Evolutionary conservation across 371 early-diverging fungal genomes (phyloP), one percentile per base, ranked within the genome.

Genomic region (Chytridium lagenaria): DNA sequence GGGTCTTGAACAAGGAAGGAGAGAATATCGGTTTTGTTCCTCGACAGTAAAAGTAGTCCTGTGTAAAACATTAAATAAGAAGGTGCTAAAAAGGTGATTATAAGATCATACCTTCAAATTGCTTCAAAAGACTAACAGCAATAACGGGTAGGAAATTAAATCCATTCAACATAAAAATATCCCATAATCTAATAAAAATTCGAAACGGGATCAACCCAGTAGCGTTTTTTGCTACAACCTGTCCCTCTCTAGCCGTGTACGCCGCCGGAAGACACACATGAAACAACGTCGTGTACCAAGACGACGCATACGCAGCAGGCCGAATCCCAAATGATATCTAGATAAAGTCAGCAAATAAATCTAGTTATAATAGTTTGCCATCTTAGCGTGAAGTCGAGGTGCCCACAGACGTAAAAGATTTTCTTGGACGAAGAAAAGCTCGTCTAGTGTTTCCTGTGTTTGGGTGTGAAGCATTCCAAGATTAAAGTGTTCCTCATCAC

Each of bases 171-270:
- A 74, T 63, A 23, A 74, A 19, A 1, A 74, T 23, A 37, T 74
- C 75, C 75, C 75, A 74, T 12, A 68, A 19, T 1, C 75, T 36
- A 26, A 74, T 61, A 0, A 70, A 7, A 0, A 74, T 38, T 5
- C 72, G 39, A 64, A 74, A 74, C 31, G 75, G 75, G 0, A 74
- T 7, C 33, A 74, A 28, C 26, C 73, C 73, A 19, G 22, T 30
- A 59, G 22, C 12, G 5, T 31, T 50, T 5, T 3, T 7, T 15
- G 36, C 30, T 61, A 2, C 61, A 26, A 5, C 57, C 10, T 19
- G 57, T 7, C 36, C 23, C 23, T 31, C 23, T 15, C 36, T 3
- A 28, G 23, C 36, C 10, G 7, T 61, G 26, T 61, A 61, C 34
- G 34, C 61, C 3, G 36, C 2, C 61, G 70, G 70, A 2, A 51